These are phyloP conservation scores for Malus asiatica DNA, from an alignment of 306 rosid genomes.

Conservation along the genomic window DNA sequence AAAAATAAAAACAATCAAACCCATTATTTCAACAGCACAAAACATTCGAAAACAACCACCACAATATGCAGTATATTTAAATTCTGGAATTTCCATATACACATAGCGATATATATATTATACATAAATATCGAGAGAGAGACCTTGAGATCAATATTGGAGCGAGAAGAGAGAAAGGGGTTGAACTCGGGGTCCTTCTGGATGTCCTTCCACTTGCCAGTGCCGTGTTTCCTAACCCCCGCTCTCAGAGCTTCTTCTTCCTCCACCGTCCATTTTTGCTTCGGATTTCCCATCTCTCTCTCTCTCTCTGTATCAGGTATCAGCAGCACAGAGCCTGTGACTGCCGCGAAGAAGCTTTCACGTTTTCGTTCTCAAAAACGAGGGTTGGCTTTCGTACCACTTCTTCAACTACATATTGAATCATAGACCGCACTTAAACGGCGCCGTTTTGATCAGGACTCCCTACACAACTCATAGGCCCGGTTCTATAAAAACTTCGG, in stretches of 20 bases:
- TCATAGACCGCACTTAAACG: background rate
- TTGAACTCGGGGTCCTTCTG: slow-evolving; percentile 49
- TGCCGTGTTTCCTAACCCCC: slow-evolving; percentile 37
- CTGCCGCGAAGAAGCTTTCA: background rate
- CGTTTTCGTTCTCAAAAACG: background rate
- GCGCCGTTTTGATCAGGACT: background rate
- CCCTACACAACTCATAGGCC: too few relatives aligned
- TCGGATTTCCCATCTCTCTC: slow-evolving; percentile 37
- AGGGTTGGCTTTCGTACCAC: background rate
- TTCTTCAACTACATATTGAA: background rate
- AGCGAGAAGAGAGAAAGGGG: slow-evolving; percentile 30
- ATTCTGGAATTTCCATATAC: background rate
- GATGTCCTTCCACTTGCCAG: slow-evolving; percentile 45
- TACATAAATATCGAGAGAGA: background rate
- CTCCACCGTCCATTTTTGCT: slow-evolving; percentile 43
- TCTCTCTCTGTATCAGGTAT: background rate
- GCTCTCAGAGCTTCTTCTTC: slow-evolving; percentile 44
- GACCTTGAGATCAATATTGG: slow-evolving; percentile 48
- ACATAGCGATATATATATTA: background rate
- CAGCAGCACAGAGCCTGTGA: background rate
- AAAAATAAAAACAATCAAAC: background rate
- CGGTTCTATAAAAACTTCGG: too few relatives aligned
- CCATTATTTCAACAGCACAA: background rate
- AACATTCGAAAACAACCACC: background rate
- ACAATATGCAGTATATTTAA: background rate